Evolutionary conservation across 2,329 filamentous ascomycete species (phyloP).

Genomic region (Alternaria sp.): DNA sequence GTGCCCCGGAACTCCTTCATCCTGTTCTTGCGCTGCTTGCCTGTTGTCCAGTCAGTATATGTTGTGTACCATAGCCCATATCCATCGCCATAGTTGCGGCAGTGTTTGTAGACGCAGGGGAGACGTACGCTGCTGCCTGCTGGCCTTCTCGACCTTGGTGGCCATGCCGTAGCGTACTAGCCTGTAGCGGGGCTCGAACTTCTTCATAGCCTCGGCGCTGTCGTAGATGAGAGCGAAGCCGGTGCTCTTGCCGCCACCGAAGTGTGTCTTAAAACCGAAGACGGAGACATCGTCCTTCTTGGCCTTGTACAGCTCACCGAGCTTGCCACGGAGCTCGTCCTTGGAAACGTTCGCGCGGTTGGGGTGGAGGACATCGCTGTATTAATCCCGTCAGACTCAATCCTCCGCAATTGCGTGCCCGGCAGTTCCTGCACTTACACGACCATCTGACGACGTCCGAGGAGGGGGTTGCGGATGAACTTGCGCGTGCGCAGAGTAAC

Average conservation of each 20-base stretch:
- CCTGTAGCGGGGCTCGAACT: slow-evolving; percentile 99
- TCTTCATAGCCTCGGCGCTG: slow-evolving; percentile 97
- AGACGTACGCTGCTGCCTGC: slow-evolving; percentile 97
- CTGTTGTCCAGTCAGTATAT: slow-evolving; percentile 63
- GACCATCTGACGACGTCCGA: slow-evolving; percentile 99
- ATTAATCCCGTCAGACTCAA: slow-evolving; percentile 42
- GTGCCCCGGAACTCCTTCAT: slow-evolving; percentile 98
- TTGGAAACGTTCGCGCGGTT: slow-evolving; percentile 98
- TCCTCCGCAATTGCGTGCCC: slow-evolving; percentile 25
- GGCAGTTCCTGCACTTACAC: slow-evolving; percentile 69
- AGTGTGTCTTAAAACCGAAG: slow-evolving; percentile 98
- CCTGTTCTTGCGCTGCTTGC: slow-evolving; percentile 99
- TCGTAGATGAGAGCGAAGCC: slow-evolving; percentile 99
- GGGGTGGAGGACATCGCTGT: slow-evolving; percentile 99
- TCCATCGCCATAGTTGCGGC: slow-evolving; percentile 14
- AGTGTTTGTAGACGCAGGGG: slow-evolving; percentile 13
- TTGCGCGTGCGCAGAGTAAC: slow-evolving; percentile 86
- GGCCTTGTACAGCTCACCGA: slow-evolving; percentile 96
- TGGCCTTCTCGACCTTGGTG: slow-evolving; percentile 95
- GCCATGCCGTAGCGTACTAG: slow-evolving; percentile 92
- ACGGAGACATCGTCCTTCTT: slow-evolving; percentile 97
- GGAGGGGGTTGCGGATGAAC: slow-evolving; percentile 99
- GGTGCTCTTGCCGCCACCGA: slow-evolving; percentile 99
- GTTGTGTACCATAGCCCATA: slow-evolving; percentile 21
- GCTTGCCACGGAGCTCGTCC: slow-evolving; percentile 96